phyloP scores from a whole-genome alignment of 495 filamentous ascomycete species.

The Amniculicola lignicola region DNA sequence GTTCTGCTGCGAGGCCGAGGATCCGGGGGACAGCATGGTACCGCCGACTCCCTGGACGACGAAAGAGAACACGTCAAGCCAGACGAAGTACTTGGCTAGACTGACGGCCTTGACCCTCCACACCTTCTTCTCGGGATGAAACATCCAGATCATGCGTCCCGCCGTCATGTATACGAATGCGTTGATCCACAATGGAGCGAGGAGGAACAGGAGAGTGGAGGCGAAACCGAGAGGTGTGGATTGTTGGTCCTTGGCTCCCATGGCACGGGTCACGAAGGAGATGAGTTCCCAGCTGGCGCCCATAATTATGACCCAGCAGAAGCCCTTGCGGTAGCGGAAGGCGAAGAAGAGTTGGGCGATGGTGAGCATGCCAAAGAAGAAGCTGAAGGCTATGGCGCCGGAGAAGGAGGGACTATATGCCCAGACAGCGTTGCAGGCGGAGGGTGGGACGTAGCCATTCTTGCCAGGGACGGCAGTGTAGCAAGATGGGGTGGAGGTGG shows the following conservation, averaged over 20 bases:
- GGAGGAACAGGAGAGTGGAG: conserved; percentile 28
- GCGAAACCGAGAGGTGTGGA: conserved; percentile 28
- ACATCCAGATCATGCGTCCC: conserved; percentile 58
- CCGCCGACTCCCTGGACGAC: conserved; percentile 60
- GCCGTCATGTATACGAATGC: conserved; percentile 69
- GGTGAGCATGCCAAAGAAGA: conserved; percentile 32
- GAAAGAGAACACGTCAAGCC: conserved; percentile 61
- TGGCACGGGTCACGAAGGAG: conserved; percentile 44
- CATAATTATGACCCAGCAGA: conserved; percentile 54
- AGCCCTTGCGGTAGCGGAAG: conserved; percentile 28
- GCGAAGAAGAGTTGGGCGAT: conserved; percentile 28
- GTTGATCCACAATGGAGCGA: conserved; percentile 50
- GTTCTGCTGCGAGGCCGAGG: conserved; percentile 29
- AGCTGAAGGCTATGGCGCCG: conserved; percentile 27
- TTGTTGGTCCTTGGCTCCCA: conserved; percentile 45
- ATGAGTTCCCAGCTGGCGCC: conserved; percentile 46
- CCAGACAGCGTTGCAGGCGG: conserved; percentile 32
- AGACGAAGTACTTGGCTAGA: conserved; percentile 58
- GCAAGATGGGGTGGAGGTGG: conserved; percentile 19
- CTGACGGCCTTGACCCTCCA: conserved; percentile 49
- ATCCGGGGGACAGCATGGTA: conserved; percentile 39
- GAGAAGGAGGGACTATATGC: conserved; percentile 23
- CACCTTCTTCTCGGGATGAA: conserved; percentile 49
- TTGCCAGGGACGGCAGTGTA: conserved; percentile 28
- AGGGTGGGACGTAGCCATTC: conserved; percentile 31